phyloP scores from a whole-genome alignment of 768 basidiomycete genomes.

The Erythrobasidium yunnanense region DNA sequence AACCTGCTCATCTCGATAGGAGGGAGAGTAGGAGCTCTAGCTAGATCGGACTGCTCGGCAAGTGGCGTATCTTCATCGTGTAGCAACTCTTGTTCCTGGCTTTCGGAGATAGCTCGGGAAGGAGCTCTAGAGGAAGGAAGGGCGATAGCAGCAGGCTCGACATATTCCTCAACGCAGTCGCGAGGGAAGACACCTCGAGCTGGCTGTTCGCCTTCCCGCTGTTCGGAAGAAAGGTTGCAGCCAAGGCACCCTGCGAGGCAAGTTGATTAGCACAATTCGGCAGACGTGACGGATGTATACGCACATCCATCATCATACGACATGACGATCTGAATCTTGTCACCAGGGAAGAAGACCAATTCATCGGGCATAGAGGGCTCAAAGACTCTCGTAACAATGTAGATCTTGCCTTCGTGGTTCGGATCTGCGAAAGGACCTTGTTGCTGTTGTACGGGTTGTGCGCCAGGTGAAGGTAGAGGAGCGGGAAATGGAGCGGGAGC shows the following conservation, averaged over 20 bases:
- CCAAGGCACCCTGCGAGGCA: constrained; percentile 28
- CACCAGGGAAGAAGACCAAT: constrained; percentile 35
- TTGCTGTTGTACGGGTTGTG: constrained; percentile 3
- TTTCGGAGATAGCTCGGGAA: constrained; percentile 1
- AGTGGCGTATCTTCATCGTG: constrained; percentile 1
- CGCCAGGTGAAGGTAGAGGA: neutral
- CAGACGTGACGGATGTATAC: neutral
- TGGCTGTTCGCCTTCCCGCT: neutral
- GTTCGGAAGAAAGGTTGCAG: constrained; percentile 3
- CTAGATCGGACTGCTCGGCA: neutral
- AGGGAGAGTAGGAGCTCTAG: constrained; percentile 28
- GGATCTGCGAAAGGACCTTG: constrained; percentile 35
- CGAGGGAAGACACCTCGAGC: constrained; percentile 31
- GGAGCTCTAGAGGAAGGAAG: neutral
- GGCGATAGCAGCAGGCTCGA: neutral
- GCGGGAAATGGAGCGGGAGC: neutral
- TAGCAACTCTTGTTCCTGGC: neutral
- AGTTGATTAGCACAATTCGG: neutral
- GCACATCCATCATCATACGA: constrained; percentile 38
- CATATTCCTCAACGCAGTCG: constrained; percentile 26
- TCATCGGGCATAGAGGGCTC: constrained; percentile 36
- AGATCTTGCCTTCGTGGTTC: constrained; percentile 33
- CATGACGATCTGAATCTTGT: constrained; percentile 36
- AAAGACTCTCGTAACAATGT: constrained; percentile 34
- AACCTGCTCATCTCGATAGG: constrained; percentile 27